Percentiles rank a stretch among this genome's conserved stretches.
Evolutionary conservation across 2,329 filamentous ascomycete genomes (phyloP).

Genomic region (Colletotrichum karsti): DNA sequence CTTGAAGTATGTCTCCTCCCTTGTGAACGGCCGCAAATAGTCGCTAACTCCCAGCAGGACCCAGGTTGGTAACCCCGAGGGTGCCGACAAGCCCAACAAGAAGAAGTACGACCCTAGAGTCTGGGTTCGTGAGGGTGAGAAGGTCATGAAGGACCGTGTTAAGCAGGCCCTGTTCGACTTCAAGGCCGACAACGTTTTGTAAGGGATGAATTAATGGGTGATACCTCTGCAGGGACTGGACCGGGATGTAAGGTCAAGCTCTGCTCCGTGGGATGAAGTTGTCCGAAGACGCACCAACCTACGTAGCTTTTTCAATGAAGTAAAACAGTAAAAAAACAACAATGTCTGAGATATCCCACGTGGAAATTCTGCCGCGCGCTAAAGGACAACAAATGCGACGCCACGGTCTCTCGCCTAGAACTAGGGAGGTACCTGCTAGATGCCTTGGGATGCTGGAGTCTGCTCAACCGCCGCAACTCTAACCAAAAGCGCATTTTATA

Average conservation of each 20-base stretch:
- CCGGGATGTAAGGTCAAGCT: conserved; percentile 9
- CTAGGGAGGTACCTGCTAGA: too few relatives aligned
- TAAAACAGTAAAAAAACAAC: conserved; percentile 6
- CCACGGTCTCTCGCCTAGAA: neutral
- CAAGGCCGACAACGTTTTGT: conserved; percentile 83
- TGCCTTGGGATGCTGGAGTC: too few relatives aligned
- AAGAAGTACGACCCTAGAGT: conserved; percentile 88
- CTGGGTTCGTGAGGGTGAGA: conserved; percentile 97
- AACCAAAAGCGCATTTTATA: too few relatives aligned
- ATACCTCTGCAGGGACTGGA: conserved; percentile 24
- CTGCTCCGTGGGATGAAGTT: conserved; percentile 14
- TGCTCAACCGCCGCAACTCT: too few relatives aligned
- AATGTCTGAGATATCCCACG: neutral
- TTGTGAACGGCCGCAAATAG: neutral
- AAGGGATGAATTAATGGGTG: conserved; percentile 45
- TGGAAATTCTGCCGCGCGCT: neutral
- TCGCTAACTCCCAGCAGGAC: conserved; percentile 51
- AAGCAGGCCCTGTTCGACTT: conserved; percentile 88
- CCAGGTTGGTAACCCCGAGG: conserved; percentile 94
- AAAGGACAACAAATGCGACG: too few relatives aligned
- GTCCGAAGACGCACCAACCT: conserved; percentile 17
- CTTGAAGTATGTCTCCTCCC: conserved; percentile 51
- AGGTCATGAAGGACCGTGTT: conserved; percentile 90
- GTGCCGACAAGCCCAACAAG: conserved; percentile 99
- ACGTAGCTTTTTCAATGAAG: conserved; percentile 16